These are phyloP conservation scores for Aspergillus steynii DNA, from an alignment of 495 filamentous ascomycete species.

Conservation along the genomic window DNA sequence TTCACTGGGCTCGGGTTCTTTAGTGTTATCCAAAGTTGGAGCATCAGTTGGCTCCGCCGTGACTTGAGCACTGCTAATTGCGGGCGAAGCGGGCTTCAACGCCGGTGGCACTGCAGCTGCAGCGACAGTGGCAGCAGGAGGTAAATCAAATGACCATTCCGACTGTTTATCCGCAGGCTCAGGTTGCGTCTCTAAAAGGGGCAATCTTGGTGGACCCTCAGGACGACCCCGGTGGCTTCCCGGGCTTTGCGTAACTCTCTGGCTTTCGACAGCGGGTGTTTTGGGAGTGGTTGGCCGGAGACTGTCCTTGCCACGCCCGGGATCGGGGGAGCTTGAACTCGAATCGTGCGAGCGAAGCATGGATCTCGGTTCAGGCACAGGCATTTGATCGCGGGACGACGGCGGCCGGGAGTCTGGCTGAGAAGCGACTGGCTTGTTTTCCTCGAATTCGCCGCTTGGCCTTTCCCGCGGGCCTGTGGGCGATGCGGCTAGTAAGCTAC, in stretches of 20 bases:
- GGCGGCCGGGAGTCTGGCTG: conserved; percentile 26
- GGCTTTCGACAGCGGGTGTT: conserved; percentile 26
- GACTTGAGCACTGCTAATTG: conserved; percentile 14
- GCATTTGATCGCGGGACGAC: conserved; percentile 33
- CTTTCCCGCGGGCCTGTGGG: conserved; percentile 14
- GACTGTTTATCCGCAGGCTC: conserved; percentile 22
- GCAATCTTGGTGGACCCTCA: conserved; percentile 21
- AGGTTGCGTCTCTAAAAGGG: conserved; percentile 14
- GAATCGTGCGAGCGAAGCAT: conserved; percentile 21
- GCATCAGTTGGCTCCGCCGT: conserved; percentile 24
- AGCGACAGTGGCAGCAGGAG: conserved; percentile 7
- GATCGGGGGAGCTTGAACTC: conserved; percentile 20
- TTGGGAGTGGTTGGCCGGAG: conserved; percentile 34
- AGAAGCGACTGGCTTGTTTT: conserved; percentile 17
- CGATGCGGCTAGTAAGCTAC: conserved; percentile 22
- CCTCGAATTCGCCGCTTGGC: conserved; percentile 17
- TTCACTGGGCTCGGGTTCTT: conserved; percentile 15
- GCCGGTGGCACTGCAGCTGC: conserved; percentile 20
- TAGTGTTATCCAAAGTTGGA: conserved; percentile 9
- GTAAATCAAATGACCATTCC: conserved; percentile 11
- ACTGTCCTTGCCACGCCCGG: conserved; percentile 31
- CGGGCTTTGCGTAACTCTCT: conserved; percentile 24
- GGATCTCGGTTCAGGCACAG: conserved; percentile 19
- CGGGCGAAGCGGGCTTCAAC: conserved; percentile 23
- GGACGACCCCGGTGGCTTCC: conserved; percentile 26